Evolutionary conservation across 106 monocot species (phyloP), one percentile per base, ranked within the genome.

Genomic region (Cymbidium sinense): DNA sequence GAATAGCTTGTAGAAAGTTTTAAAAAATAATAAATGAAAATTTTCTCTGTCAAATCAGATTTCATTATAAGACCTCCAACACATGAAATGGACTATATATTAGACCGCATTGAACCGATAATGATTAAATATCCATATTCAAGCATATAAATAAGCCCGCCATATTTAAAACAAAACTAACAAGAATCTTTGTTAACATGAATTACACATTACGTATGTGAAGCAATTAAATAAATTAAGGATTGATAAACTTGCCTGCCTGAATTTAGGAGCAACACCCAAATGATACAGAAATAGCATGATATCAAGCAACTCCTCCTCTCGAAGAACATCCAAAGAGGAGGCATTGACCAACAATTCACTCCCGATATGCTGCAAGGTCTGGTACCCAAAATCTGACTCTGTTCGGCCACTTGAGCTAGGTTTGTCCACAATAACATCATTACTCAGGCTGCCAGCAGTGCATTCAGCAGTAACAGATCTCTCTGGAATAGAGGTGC

Each of bases 251-350:
- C 84, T 84, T 80, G 83, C 96, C 96, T 91, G 89, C 84, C 91
- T 90, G 78, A 92, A 92, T 58, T 87, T 88, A 61, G 91, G 91
- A 8, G 96, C 78, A 76, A 98, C 89, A 79, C 89, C 91, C 61
- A 98, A 73, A 82, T 98, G 91, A 77, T 91, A 98, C 35, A 98
- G 58, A 70, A 94, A 78, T 25, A 98, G 79, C 90, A 98, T 89
- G 19, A 80, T 36, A 85, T 98, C 94, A 65, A 98, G 89, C 34
- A 98, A 73, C 75, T 98, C 96, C 77, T 98, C 94, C 62, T 94
- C 91, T 76, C 81, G 81, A 74, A 94, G 81, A 39, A 83, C 70
- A 52, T 85, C 96, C 31, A 87, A 87, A 52, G 94, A 94, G 55
- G 50, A 79, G 64, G 86, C 77, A 70, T 50, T 84, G 34, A 73